These are phyloP conservation scores for Arthroderma sp. DNA, from an alignment of 2,329 filamentous ascomycete genomes.

Conservation along the genomic window DNA sequence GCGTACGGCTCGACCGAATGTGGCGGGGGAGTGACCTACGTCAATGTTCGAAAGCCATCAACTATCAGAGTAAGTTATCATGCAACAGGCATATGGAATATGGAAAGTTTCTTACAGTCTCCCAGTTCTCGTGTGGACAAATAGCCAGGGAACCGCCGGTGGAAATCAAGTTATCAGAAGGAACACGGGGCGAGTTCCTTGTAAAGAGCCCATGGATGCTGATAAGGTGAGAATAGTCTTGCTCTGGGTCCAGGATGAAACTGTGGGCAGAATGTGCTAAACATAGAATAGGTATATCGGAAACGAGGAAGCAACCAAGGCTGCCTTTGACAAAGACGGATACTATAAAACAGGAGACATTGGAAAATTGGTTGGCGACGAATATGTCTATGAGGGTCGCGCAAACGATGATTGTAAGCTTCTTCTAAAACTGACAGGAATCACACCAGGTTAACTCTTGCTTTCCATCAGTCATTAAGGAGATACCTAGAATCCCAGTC, in stretches of 20 bases:
- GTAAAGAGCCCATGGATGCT: constrained; percentile 15
- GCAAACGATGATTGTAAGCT: constrained; percentile 14
- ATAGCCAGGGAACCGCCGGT: too few relatives aligned
- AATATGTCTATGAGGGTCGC: constrained; percentile 16
- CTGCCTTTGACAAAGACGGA: constrained; percentile 13
- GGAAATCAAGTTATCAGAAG: constrained; percentile 24
- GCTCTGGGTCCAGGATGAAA: too few relatives aligned
- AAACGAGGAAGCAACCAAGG: constrained; percentile 7
- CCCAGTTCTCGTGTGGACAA: too few relatives aligned
- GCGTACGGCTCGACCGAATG: constrained; percentile 6
- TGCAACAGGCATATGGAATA: too few relatives aligned
- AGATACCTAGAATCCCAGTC: constrained; percentile 8
- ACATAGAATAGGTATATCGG: constrained; percentile 7
- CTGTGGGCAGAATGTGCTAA: too few relatives aligned
- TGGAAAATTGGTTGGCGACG: constrained; percentile 8
- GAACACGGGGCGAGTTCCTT: constrained; percentile 17
- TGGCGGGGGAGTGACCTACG: constrained; percentile 4
- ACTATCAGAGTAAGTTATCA: too few relatives aligned
- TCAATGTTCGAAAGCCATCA: too few relatives aligned
- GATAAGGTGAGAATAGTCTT: not conserved
- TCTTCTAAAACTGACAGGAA: too few relatives aligned
- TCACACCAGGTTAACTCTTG: too few relatives aligned
- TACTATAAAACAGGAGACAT: constrained; percentile 16
- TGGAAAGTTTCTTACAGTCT: too few relatives aligned
- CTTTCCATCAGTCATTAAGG: too few relatives aligned